Percentiles rank a stretch among this genome's conserved stretches.
Evolutionary conservation across 2,329 filamentous ascomycete genomes (phyloP).

Genomic region (Pyrenochaeta sp.): DNA sequence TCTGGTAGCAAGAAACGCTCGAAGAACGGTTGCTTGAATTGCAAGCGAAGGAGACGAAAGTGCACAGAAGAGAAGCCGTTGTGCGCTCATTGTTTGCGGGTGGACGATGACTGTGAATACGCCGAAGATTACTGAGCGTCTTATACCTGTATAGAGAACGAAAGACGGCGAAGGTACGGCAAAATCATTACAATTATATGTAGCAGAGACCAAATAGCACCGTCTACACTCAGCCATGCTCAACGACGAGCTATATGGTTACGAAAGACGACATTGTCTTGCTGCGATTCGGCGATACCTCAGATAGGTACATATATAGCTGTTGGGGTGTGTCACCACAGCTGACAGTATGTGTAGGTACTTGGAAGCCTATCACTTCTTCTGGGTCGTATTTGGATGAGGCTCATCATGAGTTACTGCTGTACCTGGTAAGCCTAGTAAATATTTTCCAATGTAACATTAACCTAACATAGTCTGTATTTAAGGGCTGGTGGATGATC

Average conservation of each 20-base stretch:
- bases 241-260: neutral
- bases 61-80: slow-evolving; percentile 43
- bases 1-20: slow-evolving; percentile 31
- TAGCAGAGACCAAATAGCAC: neutral
- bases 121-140: slow-evolving; percentile 25
- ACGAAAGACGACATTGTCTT: neutral
- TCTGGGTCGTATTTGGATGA: neutral
- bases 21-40: slow-evolving; percentile 42
- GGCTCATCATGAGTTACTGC: neutral
- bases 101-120: slow-evolving; percentile 41
- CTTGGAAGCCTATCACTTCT: neutral
- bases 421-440: neutral
- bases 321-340: neutral
- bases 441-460: slow-evolving; percentile 1
- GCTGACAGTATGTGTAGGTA: neutral
- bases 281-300: neutral
- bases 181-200: neutral
- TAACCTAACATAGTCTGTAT: slow-evolving; percentile 2
- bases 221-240: neutral
- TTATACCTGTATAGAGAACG: neutral
- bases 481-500: neutral
- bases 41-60: slow-evolving; percentile 38
- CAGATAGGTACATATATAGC: neutral
- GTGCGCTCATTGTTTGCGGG: slow-evolving; percentile 39
- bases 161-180: neutral